Percentiles rank a stretch among this genome's conserved stretches.
Evolutionary conservation across 352 stramenopile genomes (phyloP).

Genomic region (Elongisporangium anandrum): DNA sequence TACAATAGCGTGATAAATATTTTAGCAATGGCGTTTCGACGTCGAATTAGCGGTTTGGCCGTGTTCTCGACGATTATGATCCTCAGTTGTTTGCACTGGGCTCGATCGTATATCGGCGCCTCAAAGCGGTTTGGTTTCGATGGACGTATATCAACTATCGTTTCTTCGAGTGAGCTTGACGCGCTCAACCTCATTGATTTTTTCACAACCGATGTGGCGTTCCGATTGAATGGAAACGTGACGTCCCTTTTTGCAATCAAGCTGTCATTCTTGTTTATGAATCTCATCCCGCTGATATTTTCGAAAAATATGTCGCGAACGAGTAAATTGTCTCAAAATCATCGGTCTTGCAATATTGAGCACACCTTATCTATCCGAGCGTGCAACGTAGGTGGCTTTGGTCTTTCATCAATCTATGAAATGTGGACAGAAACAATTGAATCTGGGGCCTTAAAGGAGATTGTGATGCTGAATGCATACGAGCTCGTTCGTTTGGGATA

Average conservation of each 20-base stretch:
- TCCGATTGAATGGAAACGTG: conserved; percentile 16
- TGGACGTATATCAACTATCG: conserved; percentile 4
- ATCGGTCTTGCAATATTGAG: conserved; percentile 10
- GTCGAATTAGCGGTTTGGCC: conserved; percentile 22
- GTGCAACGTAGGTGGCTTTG: conserved; percentile 13
- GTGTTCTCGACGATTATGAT: conserved; percentile 16
- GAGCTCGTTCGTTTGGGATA: conserved; percentile 13
- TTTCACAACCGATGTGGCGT: conserved; percentile 10
- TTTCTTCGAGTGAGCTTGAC: conserved; percentile 8
- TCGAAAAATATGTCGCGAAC: conserved; percentile 2
- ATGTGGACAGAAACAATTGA: background rate
- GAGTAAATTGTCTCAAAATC: conserved; percentile 4
- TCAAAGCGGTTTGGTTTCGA: conserved; percentile 13
- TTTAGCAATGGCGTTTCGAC: conserved; percentile 24
- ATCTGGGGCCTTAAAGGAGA: background rate
- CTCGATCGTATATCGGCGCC: background rate
- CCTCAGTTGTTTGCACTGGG: conserved; percentile 7
- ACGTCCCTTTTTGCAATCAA: conserved; percentile 15
- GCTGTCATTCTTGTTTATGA: conserved; percentile 12
- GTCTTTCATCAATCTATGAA: conserved; percentile 5
- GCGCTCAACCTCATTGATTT: conserved; percentile 11
- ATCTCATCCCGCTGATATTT: conserved; percentile 5
- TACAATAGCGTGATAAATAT: conserved; percentile 45
- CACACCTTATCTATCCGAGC: conserved; percentile 13
- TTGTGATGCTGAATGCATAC: background rate